phyloP scores from a whole-genome alignment of 2,329 filamentous ascomycete genomes.

The Botrytis porri region DNA sequence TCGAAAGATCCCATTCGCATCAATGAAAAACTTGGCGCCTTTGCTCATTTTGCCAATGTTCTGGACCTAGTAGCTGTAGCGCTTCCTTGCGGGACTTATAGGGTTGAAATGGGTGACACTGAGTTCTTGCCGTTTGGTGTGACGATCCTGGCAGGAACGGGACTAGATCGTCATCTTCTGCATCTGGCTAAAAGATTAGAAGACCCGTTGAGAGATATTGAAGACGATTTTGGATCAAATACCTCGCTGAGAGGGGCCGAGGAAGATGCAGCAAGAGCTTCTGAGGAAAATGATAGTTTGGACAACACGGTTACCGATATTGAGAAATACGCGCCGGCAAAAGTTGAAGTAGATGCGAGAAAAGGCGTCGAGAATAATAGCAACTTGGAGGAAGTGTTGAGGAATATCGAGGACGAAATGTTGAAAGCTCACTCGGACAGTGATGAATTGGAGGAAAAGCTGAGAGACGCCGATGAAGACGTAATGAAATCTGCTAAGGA shows the following conservation, averaged over 20 bases:
- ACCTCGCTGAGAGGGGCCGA: background rate
- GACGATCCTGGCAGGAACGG: slow-evolving; percentile 43
- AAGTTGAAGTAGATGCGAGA: background rate
- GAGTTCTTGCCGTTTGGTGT: slow-evolving; percentile 44
- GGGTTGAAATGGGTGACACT: slow-evolving; percentile 22
- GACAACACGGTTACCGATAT: background rate
- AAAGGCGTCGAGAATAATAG: background rate
- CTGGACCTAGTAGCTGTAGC: slow-evolving; percentile 49
- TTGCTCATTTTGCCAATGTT: slow-evolving; percentile 55
- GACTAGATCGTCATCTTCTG: slow-evolving; percentile 43
- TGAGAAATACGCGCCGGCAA: background rate
- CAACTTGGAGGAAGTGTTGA: background rate
- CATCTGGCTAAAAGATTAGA: slow-evolving; percentile 37
- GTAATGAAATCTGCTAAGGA: background rate
- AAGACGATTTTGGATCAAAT: slow-evolving; percentile 12
- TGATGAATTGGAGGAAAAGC: background rate
- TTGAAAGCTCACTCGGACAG: background rate
- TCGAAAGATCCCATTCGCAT: slow-evolving; percentile 48
- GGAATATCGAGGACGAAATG: background rate
- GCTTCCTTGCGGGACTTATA: slow-evolving; percentile 31
- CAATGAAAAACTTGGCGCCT: slow-evolving; percentile 48
- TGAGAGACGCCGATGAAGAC: background rate
- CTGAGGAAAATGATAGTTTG: background rate
- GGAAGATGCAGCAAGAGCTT: background rate
- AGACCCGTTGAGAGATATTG: slow-evolving; percentile 27